These are phyloP conservation scores for Sporisorium iseilematis-ciliati DNA, from an alignment of 1,284 basidiomycete species.

Conservation along the genomic window DNA sequence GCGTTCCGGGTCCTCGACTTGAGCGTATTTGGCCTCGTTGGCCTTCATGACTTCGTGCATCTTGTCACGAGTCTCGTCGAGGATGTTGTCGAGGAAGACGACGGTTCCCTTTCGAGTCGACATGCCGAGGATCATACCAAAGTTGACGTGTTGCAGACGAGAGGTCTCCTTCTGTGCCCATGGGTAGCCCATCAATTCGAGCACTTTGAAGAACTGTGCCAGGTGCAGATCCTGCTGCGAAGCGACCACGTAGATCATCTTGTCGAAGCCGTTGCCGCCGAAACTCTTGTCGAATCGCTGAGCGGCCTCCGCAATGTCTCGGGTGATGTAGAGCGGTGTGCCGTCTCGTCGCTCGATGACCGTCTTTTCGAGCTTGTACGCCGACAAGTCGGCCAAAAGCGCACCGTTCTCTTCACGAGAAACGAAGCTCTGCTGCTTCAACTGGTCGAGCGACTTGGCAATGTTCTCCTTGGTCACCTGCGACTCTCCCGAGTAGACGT, in stretches of 20 bases:
- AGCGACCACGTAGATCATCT: conserved; percentile 96
- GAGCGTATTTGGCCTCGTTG: conserved; percentile 92
- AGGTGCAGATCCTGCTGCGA: conserved; percentile 95
- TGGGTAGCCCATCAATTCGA: conserved; percentile 88
- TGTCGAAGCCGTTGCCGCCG: conserved; percentile 78
- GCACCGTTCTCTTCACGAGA: conserved; percentile 65
- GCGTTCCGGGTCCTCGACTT: conserved; percentile 86
- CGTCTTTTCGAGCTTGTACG: conserved; percentile 79
- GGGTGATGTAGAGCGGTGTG: conserved; percentile 97
- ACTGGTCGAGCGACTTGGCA: conserved; percentile 72
- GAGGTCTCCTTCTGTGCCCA: conserved; percentile 77
- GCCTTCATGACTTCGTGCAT: conserved; percentile 98
- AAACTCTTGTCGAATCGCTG: conserved; percentile 80
- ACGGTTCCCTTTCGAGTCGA: conserved; percentile 96
- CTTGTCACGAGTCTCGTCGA: conserved; percentile 86
- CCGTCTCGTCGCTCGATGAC: conserved; percentile 96
- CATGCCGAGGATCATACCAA: conserved; percentile 93
- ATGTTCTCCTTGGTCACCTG: conserved; percentile 85
- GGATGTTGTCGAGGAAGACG: conserved; percentile 94
- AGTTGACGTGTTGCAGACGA: conserved; percentile 88
- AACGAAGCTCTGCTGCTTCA: conserved; percentile 50
- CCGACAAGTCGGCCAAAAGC: conserved; percentile 61
- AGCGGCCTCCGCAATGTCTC: conserved; percentile 93
- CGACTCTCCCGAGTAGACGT: conserved; percentile 94
- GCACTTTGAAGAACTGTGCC: conserved; percentile 92